Percentiles rank a stretch among this genome's conserved stretches.
These are phyloP conservation scores for Cryptococcus sp. DNA, from an alignment of 1,284 basidiomycete species.

Conservation along the genomic window DNA sequence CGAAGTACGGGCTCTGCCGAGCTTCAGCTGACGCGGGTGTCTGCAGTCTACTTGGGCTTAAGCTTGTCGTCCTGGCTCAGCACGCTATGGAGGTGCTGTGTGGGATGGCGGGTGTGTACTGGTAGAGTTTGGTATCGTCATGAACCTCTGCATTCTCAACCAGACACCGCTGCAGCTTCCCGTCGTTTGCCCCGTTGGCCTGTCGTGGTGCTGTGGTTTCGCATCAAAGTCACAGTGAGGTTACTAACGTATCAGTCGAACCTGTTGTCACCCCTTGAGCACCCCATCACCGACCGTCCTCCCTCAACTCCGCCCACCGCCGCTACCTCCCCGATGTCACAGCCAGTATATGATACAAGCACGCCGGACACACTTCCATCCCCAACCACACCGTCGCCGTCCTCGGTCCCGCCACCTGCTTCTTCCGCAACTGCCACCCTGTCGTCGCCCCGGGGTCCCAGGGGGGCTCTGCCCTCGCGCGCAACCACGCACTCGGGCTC, in stretches of 20 bases:
- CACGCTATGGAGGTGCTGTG: constrained; percentile 9
- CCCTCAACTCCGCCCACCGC: not conserved
- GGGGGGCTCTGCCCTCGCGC: too few species aligned
- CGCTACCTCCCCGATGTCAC: not conserved
- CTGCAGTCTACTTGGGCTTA: constrained; percentile 44
- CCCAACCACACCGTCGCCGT: not conserved
- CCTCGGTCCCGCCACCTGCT: not conserved
- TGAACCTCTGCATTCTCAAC: constrained; percentile 34
- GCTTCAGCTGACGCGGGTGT: not conserved
- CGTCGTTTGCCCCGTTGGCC: not conserved
- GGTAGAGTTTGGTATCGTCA: constrained; percentile 25
- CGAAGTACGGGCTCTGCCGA: not conserved
- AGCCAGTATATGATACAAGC: constrained; percentile 1
- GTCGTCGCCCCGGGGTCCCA: not conserved
- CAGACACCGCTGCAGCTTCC: not conserved
- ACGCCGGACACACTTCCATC: not conserved
- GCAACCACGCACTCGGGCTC: too few species aligned
- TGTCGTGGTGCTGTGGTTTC: not conserved
- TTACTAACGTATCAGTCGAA: too few species aligned
- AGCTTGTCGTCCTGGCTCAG: constrained; percentile 17
- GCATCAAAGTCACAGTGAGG: not conserved
- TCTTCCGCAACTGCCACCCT: not conserved
- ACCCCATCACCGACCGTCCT: too few species aligned
- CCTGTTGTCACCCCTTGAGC: too few species aligned
- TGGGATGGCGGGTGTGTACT: constrained; percentile 21